Conservation (phyloP, 495 filamentous ascomycete genomes). For the Cenococcum geophilum region DNA sequence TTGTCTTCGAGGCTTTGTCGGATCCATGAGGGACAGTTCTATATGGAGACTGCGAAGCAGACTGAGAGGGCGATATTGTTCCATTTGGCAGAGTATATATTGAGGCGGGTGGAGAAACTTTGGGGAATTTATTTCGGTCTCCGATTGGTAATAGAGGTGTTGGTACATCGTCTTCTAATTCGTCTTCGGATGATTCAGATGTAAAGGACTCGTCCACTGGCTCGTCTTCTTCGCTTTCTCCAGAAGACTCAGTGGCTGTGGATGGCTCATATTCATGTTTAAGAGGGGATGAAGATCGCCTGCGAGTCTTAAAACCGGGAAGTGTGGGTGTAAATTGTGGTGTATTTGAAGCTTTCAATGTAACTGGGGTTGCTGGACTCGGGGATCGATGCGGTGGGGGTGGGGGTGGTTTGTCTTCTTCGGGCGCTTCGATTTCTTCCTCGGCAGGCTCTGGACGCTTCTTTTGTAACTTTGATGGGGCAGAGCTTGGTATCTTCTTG, state of each 20-base stretch:
- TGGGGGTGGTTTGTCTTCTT: slow-evolving; percentile 29
- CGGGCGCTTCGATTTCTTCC: neutral
- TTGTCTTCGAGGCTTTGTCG: slow-evolving; percentile 54
- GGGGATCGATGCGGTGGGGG: slow-evolving; percentile 46
- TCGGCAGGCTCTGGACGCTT: slow-evolving; percentile 10
- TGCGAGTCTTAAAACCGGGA: slow-evolving; percentile 37
- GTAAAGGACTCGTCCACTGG: slow-evolving; percentile 33
- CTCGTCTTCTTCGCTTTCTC: slow-evolving; percentile 39
- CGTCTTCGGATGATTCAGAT: slow-evolving; percentile 52
- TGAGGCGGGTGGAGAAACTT: slow-evolving; percentile 37
- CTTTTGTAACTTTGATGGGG: slow-evolving; percentile 38
- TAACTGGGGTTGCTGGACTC: slow-evolving; percentile 44
- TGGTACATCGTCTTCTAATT: slow-evolving; percentile 43
- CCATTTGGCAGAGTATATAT: slow-evolving; percentile 43
- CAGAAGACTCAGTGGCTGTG: slow-evolving; percentile 56
- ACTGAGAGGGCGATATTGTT: slow-evolving; percentile 68
- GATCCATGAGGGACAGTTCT: slow-evolving; percentile 51
- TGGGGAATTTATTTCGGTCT: slow-evolving; percentile 25
- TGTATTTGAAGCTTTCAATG: slow-evolving; percentile 45
- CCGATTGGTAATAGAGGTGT: slow-evolving; percentile 33
- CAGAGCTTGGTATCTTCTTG: slow-evolving; percentile 31
- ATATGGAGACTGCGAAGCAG: slow-evolving; percentile 63
- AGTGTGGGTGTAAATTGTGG: slow-evolving; percentile 39
- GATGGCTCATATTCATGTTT: slow-evolving; percentile 98
- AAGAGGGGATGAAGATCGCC: slow-evolving; percentile 83